These are phyloP conservation scores for Cutaneotrichosporon arboriforme DNA, from an alignment of 1,284 basidiomycete species.

Conservation along the genomic window DNA sequence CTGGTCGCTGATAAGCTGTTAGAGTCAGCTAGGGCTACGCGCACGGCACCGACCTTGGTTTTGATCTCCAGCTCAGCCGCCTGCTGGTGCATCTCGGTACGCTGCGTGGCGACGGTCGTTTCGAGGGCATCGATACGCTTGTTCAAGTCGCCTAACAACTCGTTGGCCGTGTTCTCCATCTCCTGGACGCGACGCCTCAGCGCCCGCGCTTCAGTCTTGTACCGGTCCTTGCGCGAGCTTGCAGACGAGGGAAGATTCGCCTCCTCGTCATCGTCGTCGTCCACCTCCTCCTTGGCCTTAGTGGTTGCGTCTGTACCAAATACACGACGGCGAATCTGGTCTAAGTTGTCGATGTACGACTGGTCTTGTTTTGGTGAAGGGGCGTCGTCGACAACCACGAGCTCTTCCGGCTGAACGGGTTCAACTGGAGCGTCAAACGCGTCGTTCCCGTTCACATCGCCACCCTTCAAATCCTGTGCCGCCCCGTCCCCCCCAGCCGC, in stretches of 20 bases:
- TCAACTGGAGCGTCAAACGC: too few relatives aligned
- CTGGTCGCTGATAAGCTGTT: constrained; percentile 16
- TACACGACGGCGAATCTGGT: background rate
- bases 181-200: background rate
- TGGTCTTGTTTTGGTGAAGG: too few relatives aligned
- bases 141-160: background rate
- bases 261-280: background rate
- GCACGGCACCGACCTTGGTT: constrained; percentile 6
- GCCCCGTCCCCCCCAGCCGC: background rate
- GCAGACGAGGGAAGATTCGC: background rate
- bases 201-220: constrained; percentile 1
- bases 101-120: constrained; percentile 1
- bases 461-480: too few relatives aligned
- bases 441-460: too few relatives aligned
- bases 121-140: constrained; percentile 11
- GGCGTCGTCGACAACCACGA: too few relatives aligned
- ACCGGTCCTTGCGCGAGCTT: constrained; percentile 5
- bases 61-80: constrained; percentile 7
- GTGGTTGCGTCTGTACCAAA: background rate
- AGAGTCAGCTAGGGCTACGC: constrained; percentile 3
- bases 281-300: constrained; percentile 7
- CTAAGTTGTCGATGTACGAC: too few relatives aligned
- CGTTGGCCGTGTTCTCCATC: background rate
- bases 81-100: constrained; percentile 13
- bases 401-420: too few relatives aligned